A percentile compares a stretch with the other conserved stretches of the same genome.
Conservation (phyloP, 306 rosid species). For the Purshia tridentata region DNA sequence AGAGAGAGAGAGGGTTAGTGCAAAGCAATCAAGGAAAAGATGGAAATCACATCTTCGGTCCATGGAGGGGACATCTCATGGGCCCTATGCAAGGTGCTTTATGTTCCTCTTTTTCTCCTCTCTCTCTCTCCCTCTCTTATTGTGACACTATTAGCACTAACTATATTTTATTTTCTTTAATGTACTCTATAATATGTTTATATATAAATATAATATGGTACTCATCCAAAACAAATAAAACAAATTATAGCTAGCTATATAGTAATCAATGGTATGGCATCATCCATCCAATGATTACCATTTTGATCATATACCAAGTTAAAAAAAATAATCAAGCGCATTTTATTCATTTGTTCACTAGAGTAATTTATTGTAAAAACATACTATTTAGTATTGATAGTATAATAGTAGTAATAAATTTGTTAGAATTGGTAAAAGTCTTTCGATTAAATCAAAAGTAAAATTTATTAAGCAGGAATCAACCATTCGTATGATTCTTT, state of each 20-base stretch:
- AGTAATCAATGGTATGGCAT: slow-evolving; percentile 22
- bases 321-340: too few relatives aligned
- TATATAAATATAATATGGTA: background rate
- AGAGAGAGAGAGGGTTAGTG: slow-evolving; percentile 25
- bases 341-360: too few relatives aligned
- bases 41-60: slow-evolving; percentile 73
- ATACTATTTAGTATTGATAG: too few relatives aligned
- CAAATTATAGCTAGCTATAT: slow-evolving; percentile 1
- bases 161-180: slow-evolving; percentile 15
- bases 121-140: slow-evolving; percentile 11
- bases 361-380: too few relatives aligned
- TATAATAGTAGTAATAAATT: too few relatives aligned
- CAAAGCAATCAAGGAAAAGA: slow-evolving; percentile 47
- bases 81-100: slow-evolving; percentile 65
- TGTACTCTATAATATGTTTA: background rate
- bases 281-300: slow-evolving; percentile 43
- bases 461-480: too few relatives aligned
- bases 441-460: too few relatives aligned
- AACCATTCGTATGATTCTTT: too few relatives aligned
- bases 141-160: slow-evolving; percentile 34
- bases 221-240: slow-evolving; percentile 6
- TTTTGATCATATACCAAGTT: slow-evolving; percentile 14
- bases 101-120: slow-evolving; percentile 35
- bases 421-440: too few relatives aligned
- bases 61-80: slow-evolving; percentile 72